Percentiles rank a stretch among this genome's conserved stretches.
Evolutionary conservation across 75 land plant species (phyloP).

Genomic region (Larix kaempferi): DNA sequence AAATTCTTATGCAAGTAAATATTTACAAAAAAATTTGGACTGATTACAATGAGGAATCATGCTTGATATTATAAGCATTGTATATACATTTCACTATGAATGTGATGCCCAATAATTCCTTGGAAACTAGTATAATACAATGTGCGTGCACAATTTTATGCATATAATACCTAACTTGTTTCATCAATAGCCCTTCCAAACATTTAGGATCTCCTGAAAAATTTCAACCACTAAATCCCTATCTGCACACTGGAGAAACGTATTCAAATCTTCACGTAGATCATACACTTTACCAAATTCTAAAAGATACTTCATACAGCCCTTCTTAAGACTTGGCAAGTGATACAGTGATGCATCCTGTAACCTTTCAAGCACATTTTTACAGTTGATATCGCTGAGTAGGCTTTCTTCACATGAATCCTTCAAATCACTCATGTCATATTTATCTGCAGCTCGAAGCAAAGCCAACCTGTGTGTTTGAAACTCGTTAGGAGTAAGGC

Average conservation of each 20-base stretch:
- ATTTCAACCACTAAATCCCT: conserved; percentile 71
- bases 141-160: too few species aligned
- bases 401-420: conserved; percentile 87
- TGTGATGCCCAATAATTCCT: too few species aligned
- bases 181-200: conserved; percentile 60
- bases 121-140: too few species aligned
- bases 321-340: conserved; percentile 54
- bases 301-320: conserved; percentile 71
- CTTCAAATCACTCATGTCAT: conserved; percentile 67
- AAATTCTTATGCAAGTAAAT: too few species aligned
- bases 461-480: conserved; percentile 61
- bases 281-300: conserved; percentile 82
- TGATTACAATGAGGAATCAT: too few species aligned
- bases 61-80: too few species aligned
- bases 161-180: neutral
- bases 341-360: conserved; percentile 60
- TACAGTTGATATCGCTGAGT: conserved; percentile 63
- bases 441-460: conserved; percentile 77
- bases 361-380: conserved; percentile 84
- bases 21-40: too few species aligned
- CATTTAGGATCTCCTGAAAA: conserved; percentile 63
- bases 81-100: too few species aligned
- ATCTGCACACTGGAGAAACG: conserved; percentile 57
- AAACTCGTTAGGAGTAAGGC: conserved; percentile 51
- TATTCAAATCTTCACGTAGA: conserved; percentile 58